Percentiles rank a stretch among this genome's conserved stretches.
Conservation (phyloP, 78 protist genomes). For the Monosiga brevicollis region DNA sequence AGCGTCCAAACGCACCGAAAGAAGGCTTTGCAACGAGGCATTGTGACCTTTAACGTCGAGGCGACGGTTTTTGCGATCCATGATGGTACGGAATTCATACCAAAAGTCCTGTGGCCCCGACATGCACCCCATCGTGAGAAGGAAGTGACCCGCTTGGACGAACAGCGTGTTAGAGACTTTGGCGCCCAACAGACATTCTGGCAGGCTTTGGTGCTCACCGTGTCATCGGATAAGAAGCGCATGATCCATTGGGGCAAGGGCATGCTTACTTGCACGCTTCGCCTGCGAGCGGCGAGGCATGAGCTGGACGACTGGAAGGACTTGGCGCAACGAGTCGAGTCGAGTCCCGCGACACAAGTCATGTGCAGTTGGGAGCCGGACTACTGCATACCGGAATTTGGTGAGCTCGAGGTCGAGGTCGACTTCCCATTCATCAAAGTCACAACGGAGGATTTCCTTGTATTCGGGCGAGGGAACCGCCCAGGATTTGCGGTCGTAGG, state of each 20-base stretch:
- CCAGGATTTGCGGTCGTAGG: not conserved
- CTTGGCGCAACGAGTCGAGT: too few relatives aligned
- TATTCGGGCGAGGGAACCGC: not conserved
- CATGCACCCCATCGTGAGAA: not conserved
- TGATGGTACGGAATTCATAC: not conserved
- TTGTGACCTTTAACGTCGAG: not conserved
- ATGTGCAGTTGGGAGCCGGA: not conserved
- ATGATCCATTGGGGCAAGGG: not conserved
- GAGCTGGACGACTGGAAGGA: too few relatives aligned
- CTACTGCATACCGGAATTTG: not conserved
- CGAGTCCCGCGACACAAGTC: too few relatives aligned
- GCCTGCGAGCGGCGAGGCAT: too few relatives aligned
- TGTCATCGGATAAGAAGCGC: not conserved
- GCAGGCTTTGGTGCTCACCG: not conserved
- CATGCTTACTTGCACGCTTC: not conserved
- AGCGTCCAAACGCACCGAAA: not conserved
- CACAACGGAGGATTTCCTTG: not conserved
- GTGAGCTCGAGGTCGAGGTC: not conserved
- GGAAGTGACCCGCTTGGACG: too few relatives aligned
- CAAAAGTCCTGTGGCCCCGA: not conserved
- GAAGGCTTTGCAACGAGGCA: too few relatives aligned
- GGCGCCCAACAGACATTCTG: too few relatives aligned
- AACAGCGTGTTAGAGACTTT: too few relatives aligned
- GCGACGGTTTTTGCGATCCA: not conserved
- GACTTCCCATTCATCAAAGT: not conserved